Base-by-base conservation (phyloP, 495 filamentous ascomycete genomes). In the Xylona heveae region DNA sequence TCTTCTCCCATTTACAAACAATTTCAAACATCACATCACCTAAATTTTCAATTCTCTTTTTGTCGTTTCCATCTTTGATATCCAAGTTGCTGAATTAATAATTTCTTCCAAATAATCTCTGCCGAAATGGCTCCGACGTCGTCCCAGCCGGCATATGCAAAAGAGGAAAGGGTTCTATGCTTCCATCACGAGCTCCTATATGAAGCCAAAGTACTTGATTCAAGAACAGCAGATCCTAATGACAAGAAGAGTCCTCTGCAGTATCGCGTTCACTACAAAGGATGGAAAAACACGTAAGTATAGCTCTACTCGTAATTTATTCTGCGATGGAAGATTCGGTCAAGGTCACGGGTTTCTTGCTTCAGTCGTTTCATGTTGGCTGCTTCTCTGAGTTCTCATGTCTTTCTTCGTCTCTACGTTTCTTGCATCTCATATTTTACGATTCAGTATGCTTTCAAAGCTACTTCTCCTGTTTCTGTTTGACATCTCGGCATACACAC, bases 161-260 rank as follows among this genome's bases (percentile, higher is more conserved):
- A 88, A 50, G 83, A 94, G 44, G 88, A 97, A 58, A 77, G 72
- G 43, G 85, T 90, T 24, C 68, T 97, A 14, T 97, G 88, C 57
- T 97, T 97, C 44, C 88, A 97, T 49, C 77, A 81, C 52, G 83
- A 93, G 37, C 70, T 95, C 46, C 67, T 97, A 12, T 97, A 97
- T 48, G 88, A 97, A 53, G 85, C 88, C 36, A 94, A 94, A 54
- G 74, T 97, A 25, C 59, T 93, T 22, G 85, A 94, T 26, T 51
- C 65, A 20, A 63, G 62, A 34, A 63, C 70, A 32, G 62, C 64
- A 28, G 60, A 77, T 25, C 56, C 61, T 7, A 67, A 65, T 15
- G 73, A 79, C 51, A 72, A 72, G 52, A 77, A 76, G 43, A 78
- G 73, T 28, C 64, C 71, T 25, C 76, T 64, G 37, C 69, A 78